These are phyloP conservation scores for Hypoxylon sp. DNA, from an alignment of 2,329 filamentous ascomycete species.

Conservation along the genomic window DNA sequence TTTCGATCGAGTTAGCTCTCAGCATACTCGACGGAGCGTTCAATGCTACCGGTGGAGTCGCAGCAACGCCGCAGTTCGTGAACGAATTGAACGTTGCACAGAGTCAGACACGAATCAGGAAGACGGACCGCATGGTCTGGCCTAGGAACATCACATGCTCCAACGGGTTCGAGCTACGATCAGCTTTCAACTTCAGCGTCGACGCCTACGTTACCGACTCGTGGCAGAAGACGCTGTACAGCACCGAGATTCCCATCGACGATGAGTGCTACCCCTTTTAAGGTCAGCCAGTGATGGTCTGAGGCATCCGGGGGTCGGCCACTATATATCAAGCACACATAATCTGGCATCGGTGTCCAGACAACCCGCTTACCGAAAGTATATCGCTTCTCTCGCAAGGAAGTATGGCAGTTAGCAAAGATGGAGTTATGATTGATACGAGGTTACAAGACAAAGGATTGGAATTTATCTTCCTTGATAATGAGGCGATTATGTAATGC, in stretches of 20 bases:
- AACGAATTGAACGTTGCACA: slow-evolving; percentile 46
- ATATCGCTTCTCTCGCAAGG: slow-evolving; percentile 6
- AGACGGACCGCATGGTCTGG: slow-evolving; percentile 20
- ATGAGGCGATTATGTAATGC: slow-evolving; percentile 19
- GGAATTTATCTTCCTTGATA: slow-evolving; percentile 9
- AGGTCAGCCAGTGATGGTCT: neutral
- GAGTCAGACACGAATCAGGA: slow-evolving; percentile 38
- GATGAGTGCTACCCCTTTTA: slow-evolving; percentile 41
- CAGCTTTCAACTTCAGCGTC: slow-evolving; percentile 42
- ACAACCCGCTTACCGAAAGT: slow-evolving; percentile 1
- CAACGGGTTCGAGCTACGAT: slow-evolving; percentile 38
- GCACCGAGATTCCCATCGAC: slow-evolving; percentile 38
- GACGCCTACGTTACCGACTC: slow-evolving; percentile 41
- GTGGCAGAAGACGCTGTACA: slow-evolving; percentile 39
- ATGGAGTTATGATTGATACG: slow-evolving; percentile 1
- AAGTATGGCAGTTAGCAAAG: slow-evolving; percentile 6
- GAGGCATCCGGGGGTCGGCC: neutral
- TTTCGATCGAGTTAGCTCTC: slow-evolving; percentile 51
- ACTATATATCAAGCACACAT: slow-evolving; percentile 1
- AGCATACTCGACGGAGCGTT: slow-evolving; percentile 48
- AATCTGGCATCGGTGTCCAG: neutral
- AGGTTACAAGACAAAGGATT: neutral
- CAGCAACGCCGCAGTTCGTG: slow-evolving; percentile 47
- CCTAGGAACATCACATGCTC: slow-evolving; percentile 35
- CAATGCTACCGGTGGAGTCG: slow-evolving; percentile 50